These are phyloP conservation scores for Zygosaccharomyces sapae DNA, from an alignment of 1,139 yeast species.

Conservation along the genomic window DNA sequence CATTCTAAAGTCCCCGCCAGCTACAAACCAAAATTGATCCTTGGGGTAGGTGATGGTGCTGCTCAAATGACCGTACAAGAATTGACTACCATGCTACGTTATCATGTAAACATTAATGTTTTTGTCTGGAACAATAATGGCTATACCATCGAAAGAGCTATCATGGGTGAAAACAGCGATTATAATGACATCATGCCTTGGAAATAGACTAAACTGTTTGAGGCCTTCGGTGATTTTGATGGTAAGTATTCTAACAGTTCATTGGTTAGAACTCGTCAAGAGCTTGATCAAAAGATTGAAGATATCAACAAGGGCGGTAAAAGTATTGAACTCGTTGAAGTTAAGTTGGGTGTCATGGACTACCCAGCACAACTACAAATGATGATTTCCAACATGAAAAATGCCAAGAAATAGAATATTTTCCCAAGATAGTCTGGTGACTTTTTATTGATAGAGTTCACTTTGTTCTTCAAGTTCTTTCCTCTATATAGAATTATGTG, in stretches of 20 bases:
- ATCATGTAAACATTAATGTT: conserved; percentile 57
- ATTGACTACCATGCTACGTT: conserved; percentile 61
- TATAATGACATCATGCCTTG: conserved; percentile 84
- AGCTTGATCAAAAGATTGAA: conserved; percentile 18
- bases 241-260: conserved; percentile 17
- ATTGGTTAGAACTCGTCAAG: conserved; percentile 15
- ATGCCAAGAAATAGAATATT: neutral
- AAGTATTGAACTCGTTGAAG: conserved; percentile 61
- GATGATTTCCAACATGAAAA: conserved; percentile 19
- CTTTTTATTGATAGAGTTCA: neutral
- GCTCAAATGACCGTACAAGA: conserved; percentile 90
- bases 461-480: too few relatives aligned
- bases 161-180: conserved; percentile 67
- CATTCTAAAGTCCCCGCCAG: conserved; percentile 30
- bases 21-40: conserved; percentile 51
- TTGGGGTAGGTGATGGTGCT: conserved; percentile 86
- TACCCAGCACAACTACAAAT: conserved; percentile 46
- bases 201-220: conserved; percentile 68
- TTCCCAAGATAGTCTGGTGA: neutral
- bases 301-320: conserved; percentile 24
- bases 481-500: too few relatives aligned
- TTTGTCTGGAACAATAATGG: conserved; percentile 77
- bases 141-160: conserved; percentile 80
- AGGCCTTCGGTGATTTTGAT: conserved; percentile 59
- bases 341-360: conserved; percentile 63